Conservation (phyloP, 257 asterid species). For the Primulina tabacum region DNA sequence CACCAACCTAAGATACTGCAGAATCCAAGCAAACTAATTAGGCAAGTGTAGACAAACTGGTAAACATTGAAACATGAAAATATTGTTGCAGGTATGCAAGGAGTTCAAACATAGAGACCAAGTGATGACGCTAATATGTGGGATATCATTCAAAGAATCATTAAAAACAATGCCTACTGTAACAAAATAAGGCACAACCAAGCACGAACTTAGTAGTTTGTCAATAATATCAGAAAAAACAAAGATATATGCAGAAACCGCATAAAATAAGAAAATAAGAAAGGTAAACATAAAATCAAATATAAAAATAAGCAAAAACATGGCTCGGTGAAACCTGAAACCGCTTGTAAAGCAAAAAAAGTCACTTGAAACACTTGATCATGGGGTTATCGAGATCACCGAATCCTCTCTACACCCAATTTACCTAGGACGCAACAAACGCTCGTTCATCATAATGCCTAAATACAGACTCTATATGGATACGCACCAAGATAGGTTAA, state of each 20-base stretch:
- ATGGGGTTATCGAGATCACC: conserved; percentile 2
- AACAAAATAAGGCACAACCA: background rate
- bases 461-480: no score
- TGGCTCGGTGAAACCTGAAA: background rate
- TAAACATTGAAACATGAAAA: background rate
- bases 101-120: no score
- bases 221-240: no score
- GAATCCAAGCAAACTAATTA: conserved; percentile 21
- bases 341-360: background rate
- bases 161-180: background rate
- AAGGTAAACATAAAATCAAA: background rate
- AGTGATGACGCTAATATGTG: background rate
- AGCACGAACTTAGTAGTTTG: background rate
- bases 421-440: conserved; percentile 9
- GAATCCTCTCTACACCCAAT: conserved; percentile 6
- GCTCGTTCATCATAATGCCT: no score
- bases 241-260: background rate
- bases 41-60: conserved; percentile 11
- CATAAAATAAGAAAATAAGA: background rate
- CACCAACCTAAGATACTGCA: conserved; percentile 52
- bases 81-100: background rate
- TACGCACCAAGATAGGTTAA: no score
- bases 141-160: background rate
- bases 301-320: background rate
- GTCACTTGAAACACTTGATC: conserved; percentile 8